A percentile compares a stretch with the other conserved stretches of the same genome.
Conservation (phyloP, 1,284 basidiomycete genomes). For the Ceratorhiza oryzae-sativae region DNA sequence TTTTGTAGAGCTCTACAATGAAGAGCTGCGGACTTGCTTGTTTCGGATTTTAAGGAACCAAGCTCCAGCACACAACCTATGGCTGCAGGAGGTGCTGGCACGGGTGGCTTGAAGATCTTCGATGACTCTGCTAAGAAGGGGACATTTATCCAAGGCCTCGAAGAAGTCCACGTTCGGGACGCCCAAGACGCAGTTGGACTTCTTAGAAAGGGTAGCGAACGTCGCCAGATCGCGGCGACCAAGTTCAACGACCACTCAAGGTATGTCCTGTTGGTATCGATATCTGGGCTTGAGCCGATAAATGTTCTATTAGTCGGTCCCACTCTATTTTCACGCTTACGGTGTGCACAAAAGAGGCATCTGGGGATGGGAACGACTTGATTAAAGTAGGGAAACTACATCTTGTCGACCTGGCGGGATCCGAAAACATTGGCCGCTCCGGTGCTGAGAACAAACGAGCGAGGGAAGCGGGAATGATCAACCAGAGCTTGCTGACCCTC, state of each 20-base stretch:
- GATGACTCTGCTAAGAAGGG: conserved; percentile 89
- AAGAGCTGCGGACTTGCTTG: conserved; percentile 96
- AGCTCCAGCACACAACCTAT: conserved; percentile 67
- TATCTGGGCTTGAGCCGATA: background rate
- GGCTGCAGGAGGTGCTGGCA: conserved; percentile 61
- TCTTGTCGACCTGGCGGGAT: conserved; percentile 96
- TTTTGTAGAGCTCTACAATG: conserved; percentile 98
- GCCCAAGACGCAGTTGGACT: conserved; percentile 86
- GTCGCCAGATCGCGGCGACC: conserved; percentile 94
- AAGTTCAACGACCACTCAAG: conserved; percentile 97
- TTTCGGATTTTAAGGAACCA: conserved; percentile 72
- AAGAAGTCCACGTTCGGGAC: conserved; percentile 87
- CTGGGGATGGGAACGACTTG: conserved; percentile 80
- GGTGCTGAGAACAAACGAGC: conserved; percentile 96
- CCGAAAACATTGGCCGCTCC: conserved; percentile 95
- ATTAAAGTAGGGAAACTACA: conserved; percentile 95
- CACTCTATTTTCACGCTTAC: conserved; percentile 99
- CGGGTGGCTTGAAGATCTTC: conserved; percentile 81
- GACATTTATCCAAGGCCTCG: conserved; percentile 92
- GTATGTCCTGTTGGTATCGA: conserved; percentile 43
- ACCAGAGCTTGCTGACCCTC: conserved; percentile 94
- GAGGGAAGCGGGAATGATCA: conserved; percentile 98
- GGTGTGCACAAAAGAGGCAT: conserved; percentile 89
- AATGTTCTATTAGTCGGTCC: conserved; percentile 69
- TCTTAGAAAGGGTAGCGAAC: conserved; percentile 86